Percentiles rank a stretch among this genome's conserved stretches.
Evolutionary conservation across 495 filamentous ascomycete species (phyloP).

Genomic region (Trichoderma gamsii): DNA sequence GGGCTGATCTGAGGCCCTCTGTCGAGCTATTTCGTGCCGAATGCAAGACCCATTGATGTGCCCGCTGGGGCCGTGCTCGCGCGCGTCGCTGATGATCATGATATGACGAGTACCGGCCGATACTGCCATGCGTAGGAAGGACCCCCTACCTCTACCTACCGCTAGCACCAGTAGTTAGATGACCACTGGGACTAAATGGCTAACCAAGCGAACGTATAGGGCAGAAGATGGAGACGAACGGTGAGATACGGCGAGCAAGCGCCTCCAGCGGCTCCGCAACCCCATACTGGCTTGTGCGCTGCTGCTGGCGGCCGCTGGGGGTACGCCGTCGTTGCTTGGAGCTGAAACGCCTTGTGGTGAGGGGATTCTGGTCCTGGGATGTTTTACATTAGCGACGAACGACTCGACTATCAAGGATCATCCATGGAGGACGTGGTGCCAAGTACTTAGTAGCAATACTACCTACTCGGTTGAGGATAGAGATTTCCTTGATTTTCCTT

Average conservation of each 20-base stretch:
- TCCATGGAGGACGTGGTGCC: not conserved
- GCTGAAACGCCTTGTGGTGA: constrained; percentile 5
- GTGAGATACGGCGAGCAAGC: constrained; percentile 7
- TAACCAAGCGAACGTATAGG: not conserved
- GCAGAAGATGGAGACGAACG: constrained; percentile 11
- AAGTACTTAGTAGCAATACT: not conserved
- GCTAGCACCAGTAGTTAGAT: not conserved
- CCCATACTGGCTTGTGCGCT: constrained; percentile 12
- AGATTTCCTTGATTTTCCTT: not conserved
- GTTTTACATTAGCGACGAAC: constrained; percentile 10
- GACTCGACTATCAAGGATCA: not conserved
- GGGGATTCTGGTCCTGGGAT: constrained; percentile 9
- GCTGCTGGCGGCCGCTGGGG: constrained; percentile 5
- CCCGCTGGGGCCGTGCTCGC: constrained; percentile 6
- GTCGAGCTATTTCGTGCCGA: constrained; percentile 13
- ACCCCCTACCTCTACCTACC: not conserved
- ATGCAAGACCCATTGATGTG: constrained; percentile 14
- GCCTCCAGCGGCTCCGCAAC: constrained; percentile 9
- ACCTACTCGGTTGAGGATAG: not conserved
- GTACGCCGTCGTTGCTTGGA: not conserved
- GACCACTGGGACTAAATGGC: not conserved
- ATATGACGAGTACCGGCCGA: constrained; percentile 13
- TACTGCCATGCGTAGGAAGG: not conserved
- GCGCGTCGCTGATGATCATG: constrained; percentile 12
- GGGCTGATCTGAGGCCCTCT: constrained; percentile 8